Conservation (phyloP, 306 rosid species). For the Medicago lupulina region DNA sequence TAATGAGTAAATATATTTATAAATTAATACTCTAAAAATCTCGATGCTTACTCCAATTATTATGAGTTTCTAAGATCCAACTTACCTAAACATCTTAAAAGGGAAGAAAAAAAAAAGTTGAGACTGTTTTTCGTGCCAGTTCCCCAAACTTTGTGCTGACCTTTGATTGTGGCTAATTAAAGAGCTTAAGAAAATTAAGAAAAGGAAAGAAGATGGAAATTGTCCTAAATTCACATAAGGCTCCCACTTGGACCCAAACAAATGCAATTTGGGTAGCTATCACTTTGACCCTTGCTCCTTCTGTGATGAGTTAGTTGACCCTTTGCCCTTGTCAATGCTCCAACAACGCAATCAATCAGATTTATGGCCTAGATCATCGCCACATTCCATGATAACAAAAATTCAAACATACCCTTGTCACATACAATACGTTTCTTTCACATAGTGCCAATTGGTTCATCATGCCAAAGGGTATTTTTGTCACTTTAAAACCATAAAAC, state of each 20-base stretch:
- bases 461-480: not conserved
- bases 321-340: conserved; percentile 29
- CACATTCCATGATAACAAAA: conserved; percentile 25
- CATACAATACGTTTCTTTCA: not conserved
- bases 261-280: not conserved
- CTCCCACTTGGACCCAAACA: conserved; percentile 43
- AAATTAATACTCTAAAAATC: too few species aligned
- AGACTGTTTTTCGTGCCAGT: conserved; percentile 22
- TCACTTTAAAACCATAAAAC: not conserved
- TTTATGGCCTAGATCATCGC: conserved; percentile 35
- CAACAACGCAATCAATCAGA: conserved; percentile 32
- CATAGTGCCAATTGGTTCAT: not conserved
- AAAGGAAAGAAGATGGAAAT: conserved; percentile 6
- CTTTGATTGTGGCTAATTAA: conserved; percentile 9
- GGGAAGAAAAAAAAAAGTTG: not conserved
- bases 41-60: too few species aligned
- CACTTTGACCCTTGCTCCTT: conserved; percentile 26
- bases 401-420: not conserved
- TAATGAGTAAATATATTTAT: too few species aligned
- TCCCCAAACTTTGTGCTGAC: conserved; percentile 37
- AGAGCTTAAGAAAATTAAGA: not conserved
- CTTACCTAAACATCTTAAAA: too few species aligned
- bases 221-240: conserved; percentile 37
- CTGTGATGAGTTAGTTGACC: conserved; percentile 24
- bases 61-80: too few species aligned